A percentile compares a stretch with the other conserved stretches of the same genome.
Evolutionary conservation across 1,139 yeast genomes (phyloP).

Genomic region (Taphrina populina): DNA sequence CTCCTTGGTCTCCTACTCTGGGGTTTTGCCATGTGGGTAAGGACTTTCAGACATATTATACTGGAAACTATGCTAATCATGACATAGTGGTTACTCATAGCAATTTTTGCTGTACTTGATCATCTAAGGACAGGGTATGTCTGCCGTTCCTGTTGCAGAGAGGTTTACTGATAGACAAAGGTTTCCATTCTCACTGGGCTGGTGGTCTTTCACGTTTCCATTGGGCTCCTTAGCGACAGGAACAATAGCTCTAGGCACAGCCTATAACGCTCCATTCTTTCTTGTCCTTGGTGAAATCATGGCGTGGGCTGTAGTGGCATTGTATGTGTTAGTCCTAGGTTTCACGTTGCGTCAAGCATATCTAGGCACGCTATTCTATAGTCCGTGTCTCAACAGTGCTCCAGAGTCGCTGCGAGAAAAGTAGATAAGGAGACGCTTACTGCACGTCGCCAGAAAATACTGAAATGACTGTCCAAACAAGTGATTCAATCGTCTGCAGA

Average conservation of each 20-base stretch:
- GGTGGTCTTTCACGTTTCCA: constrained; percentile 34
- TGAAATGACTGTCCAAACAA: too few species aligned
- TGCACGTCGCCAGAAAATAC: too few species aligned
- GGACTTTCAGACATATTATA: not conserved
- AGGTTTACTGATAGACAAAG: constrained; percentile 4
- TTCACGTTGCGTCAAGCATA: constrained; percentile 26
- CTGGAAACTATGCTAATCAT: not conserved
- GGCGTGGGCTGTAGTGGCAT: constrained; percentile 27
- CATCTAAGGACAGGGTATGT: constrained; percentile 23
- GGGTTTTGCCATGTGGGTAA: constrained; percentile 31
- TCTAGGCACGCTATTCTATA: constrained; percentile 22
- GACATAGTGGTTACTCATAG: constrained; percentile 20
- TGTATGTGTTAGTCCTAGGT: constrained; percentile 17
- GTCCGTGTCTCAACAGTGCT: constrained; percentile 27
- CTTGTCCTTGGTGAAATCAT: constrained; percentile 24
- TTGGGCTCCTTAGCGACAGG: constrained; percentile 23
- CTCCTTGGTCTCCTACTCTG: constrained; percentile 18
- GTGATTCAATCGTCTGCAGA: too few species aligned
- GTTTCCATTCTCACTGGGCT: constrained; percentile 30
- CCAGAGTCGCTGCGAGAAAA: constrained; percentile 18
- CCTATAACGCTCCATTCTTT: constrained; percentile 18
- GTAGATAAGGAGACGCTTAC: not conserved
- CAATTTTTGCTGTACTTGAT: constrained; percentile 29
- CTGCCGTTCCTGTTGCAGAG: too few species aligned
- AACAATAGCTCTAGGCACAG: constrained; percentile 20